Base-by-base conservation (phyloP, 805 yeast genomes). In the Starmerella etchellsii region DNA sequence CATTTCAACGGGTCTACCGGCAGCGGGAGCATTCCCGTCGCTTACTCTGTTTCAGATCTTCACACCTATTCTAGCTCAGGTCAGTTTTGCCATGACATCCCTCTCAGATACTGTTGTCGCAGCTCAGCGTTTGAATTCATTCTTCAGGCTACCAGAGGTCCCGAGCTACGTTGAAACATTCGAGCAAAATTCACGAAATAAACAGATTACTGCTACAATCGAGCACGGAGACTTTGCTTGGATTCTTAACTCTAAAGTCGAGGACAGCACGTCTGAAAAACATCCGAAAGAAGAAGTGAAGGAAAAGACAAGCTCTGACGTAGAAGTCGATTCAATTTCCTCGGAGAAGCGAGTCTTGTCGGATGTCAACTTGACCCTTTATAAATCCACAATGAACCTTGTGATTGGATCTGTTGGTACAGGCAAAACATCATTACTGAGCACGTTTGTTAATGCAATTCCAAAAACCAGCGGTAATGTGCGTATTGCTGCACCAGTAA, bases 321-420 rank as follows among this genome's bases (percentile, higher is more conserved):
- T 21, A 7, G 16, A 28, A 3, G 15, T 9, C 8, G n/a, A 20
- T 4, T 22, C 18, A 15, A 7, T 14, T 15, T 19, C 6, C 22
- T 4, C 28, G 4, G 54, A 51, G 22, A 42, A 42, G 26, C 23
- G 18, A 3, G 34, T 42, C 5, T 29, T 76, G 54, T 43, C 51
- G 34, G 49, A 30, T 22, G 29, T 37, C 16, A 42, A 37, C 24
- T 7, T 42, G 6, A 19, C n/a, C 13, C 24, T 42, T 3, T 18
- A 10, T 5, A 46, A 44, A n/a, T 52, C 60, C 26, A 78, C 87
- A 0, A 58, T 83, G 37, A 58, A 57, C 16, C 61, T 80, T 37
- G 68, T 81, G 22, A 78, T 88, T 1, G 94, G 94, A 15, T 60
- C 76, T 1, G 80, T 83, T 50, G 94, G 94, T 2, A 67, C 83